Evolutionary conservation across 441 rosid genomes (phyloP).

Genomic region (Pelargonium citronellum): DNA sequence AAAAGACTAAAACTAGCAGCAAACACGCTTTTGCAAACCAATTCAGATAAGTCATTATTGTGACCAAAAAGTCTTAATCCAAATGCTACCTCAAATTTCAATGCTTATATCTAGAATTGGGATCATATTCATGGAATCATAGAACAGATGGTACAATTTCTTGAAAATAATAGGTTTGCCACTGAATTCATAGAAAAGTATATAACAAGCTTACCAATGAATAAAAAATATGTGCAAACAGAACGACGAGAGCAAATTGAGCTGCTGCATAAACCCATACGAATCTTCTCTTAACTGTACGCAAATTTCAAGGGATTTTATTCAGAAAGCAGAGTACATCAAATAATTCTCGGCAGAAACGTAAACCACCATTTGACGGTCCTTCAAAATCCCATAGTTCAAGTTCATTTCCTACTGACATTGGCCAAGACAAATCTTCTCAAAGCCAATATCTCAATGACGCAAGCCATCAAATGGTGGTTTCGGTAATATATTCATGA

Average conservation of each 20-base stretch:
- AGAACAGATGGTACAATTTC: constrained; percentile 5
- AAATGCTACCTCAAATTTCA: too few relatives aligned
- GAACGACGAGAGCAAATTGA: constrained; percentile 40
- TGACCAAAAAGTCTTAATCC: too few relatives aligned
- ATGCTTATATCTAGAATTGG: too few relatives aligned
- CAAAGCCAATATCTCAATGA: background rate
- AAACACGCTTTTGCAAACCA: background rate
- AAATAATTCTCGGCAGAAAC: background rate
- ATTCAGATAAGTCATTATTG: too few relatives aligned
- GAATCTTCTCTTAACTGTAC: constrained; percentile 39
- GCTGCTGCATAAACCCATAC: constrained; percentile 42
- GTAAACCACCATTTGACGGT: background rate
- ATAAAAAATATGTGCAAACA: constrained; percentile 42
- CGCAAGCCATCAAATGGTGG: background rate
- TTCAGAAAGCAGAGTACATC: constrained; percentile 2
- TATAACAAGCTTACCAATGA: constrained; percentile 29
- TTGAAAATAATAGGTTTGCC: constrained; percentile 49
- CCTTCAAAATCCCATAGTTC: background rate
- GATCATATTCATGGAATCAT: too few relatives aligned
- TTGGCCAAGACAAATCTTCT: background rate
- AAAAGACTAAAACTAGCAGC: background rate
- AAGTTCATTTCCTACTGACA: too few relatives aligned
- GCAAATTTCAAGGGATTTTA: constrained; percentile 20
- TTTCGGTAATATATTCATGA: background rate
- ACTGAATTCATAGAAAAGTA: background rate